Conservation (phyloP, 1,284 basidiomycete species). For the Puccinia triticina region DNA sequence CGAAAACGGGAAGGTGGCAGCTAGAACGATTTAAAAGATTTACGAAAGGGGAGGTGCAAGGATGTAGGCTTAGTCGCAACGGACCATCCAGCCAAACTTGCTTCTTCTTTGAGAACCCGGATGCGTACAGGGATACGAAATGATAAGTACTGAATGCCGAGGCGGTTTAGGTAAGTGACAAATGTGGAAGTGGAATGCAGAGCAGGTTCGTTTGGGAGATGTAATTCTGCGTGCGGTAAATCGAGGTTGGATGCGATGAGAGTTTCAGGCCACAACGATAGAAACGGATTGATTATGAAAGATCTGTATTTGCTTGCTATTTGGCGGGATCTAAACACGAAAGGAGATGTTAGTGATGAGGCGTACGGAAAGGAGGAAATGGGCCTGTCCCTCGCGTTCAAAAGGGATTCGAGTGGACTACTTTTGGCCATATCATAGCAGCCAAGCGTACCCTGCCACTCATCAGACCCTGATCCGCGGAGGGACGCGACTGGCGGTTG, state of each 20-base stretch:
- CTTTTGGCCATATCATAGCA: slow-evolving; percentile 18
- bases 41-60: slow-evolving; percentile 17
- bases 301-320: slow-evolving; percentile 18
- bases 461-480: slow-evolving; percentile 42
- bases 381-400: not conserved
- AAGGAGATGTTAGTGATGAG: slow-evolving; percentile 10
- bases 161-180: slow-evolving; percentile 7
- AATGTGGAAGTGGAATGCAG: slow-evolving; percentile 20
- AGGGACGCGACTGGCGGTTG: slow-evolving; percentile 23
- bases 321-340: slow-evolving; percentile 15
- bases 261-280: slow-evolving; percentile 27
- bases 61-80: not conserved
- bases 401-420: slow-evolving; percentile 1
- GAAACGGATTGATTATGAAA: not conserved
- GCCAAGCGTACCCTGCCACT: not conserved
- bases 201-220: not conserved
- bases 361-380: not conserved
- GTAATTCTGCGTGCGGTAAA: slow-evolving; percentile 7
- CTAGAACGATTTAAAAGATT: slow-evolving; percentile 28
- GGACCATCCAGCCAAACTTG: not conserved
- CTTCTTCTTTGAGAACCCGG: slow-evolving; percentile 35
- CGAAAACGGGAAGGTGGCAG: slow-evolving; percentile 23
- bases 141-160: slow-evolving; percentile 33
- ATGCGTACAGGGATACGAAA: slow-evolving; percentile 27
- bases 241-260: slow-evolving; percentile 5